These are phyloP conservation scores for Fragilariopsis cylindrus DNA, from an alignment of 108 stramenopile species.

Conservation along the genomic window DNA sequence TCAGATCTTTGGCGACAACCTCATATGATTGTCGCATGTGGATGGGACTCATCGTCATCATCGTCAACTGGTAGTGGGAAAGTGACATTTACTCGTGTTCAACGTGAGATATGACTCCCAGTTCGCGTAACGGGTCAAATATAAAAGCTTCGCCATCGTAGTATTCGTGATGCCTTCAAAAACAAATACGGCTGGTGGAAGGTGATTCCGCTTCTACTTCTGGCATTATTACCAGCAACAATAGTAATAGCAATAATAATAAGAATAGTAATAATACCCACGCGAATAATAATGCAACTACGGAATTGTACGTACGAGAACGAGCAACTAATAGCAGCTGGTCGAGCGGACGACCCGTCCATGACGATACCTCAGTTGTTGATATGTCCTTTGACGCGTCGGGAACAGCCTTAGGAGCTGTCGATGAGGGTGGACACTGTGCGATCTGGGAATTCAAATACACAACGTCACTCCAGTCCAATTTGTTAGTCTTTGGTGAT, in stretches of 20 bases:
- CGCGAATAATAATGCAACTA: neutral
- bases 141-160: neutral
- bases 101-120: neutral
- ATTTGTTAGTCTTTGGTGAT: conserved; percentile 6
- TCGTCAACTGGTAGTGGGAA: conserved; percentile 8
- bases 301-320: neutral
- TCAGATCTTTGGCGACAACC: conserved; percentile 44
- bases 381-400: conserved; percentile 50
- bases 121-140: neutral
- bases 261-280: neutral
- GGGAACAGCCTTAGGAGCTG: conserved; percentile 48
- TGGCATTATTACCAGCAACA: neutral
- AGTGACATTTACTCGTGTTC: conserved; percentile 16
- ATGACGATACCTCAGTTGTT: conserved; percentile 22
- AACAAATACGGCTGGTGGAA: neutral
- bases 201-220: neutral
- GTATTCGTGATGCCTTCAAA: conserved; percentile 7
- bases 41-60: conserved; percentile 16
- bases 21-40: conserved; percentile 29
- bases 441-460: conserved; percentile 50
- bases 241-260: neutral
- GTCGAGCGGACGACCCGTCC: neutral
- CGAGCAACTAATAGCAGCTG: neutral
- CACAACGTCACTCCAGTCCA: conserved; percentile 27
- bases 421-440: conserved; percentile 47